Evolutionary conservation across 177 flowering plant species (phyloP), one percentile per base, ranked within the genome.

Genomic region (Vitis hybrid): DNA sequence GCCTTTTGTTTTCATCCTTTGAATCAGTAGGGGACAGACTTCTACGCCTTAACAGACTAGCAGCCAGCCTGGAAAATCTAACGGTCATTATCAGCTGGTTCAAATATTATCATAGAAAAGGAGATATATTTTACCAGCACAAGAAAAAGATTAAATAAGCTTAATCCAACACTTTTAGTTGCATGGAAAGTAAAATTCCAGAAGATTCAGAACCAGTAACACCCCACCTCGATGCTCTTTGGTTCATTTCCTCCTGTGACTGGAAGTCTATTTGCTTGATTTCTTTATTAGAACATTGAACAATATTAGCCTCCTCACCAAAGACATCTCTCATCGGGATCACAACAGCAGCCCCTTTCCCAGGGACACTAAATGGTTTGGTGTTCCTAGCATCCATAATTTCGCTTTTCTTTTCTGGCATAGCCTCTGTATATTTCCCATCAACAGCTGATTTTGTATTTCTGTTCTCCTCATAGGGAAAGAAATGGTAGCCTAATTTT

Each of bases 51-150:
- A 51, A 63, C 58, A 53, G 76, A 58, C 85, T 71, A 70, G 81
- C 70, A 68, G 55, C 76, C 71, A 74, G 81, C 72, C 97, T 93
- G 90, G 73, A 85, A 75, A 84, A 78, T 61, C 76, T 61, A 73
- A 72, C 18, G 21, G 6, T 61, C 59, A 71, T 78, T 71, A 76
- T 63, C 24, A 70, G 53, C 63, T 52, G 64, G 27, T 73, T 55
- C 52, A 50, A 51, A 53, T 12, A 75, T n/a, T 70, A 60, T 3
- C 32, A 52, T 35, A 30, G 15, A 63, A 73, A 52, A 71, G 27
- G 27, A 30, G 70, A 53, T 35, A 74, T 67, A 60, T 18, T 59
- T 27, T 50, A 75, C 48, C 49, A 66, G 64, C 74, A 61, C 13
- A 68, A 74, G 75, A 4, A 20, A 69, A 17, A 66, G 11, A 9